These are phyloP conservation scores for Panaeolus papilionaceus DNA, from an alignment of 768 basidiomycete genomes.

Conservation along the genomic window DNA sequence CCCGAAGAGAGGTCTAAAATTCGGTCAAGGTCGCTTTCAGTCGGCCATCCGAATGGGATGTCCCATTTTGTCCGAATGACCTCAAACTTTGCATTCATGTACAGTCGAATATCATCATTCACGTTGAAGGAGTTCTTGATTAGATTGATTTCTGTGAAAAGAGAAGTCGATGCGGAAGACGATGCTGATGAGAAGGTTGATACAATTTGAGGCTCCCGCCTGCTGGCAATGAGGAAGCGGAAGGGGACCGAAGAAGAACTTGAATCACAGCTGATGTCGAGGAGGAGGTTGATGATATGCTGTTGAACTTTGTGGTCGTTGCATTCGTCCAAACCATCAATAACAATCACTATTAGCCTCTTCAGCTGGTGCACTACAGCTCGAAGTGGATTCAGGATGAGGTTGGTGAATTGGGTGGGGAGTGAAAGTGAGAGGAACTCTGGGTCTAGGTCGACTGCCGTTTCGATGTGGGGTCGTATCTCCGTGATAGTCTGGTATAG, in stretches of 20 bases:
- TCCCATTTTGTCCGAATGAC: background rate
- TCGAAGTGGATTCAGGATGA: conserved; percentile 22
- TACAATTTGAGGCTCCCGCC: conserved; percentile 19
- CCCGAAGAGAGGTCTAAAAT: conserved; percentile 17
- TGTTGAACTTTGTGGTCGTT: conserved; percentile 17
- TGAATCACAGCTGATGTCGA: conserved; percentile 1
- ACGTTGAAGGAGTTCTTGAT: background rate
- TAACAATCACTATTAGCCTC: conserved; percentile 21
- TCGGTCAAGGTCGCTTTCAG: background rate
- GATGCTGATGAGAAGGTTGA: background rate
- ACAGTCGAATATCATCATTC: background rate
- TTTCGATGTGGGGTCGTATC: conserved; percentile 8
- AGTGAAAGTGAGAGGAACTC: conserved; percentile 19
- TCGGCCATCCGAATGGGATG: conserved; percentile 18
- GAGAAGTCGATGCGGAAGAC: background rate
- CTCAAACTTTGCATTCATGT: background rate
- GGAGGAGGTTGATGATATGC: conserved; percentile 21
- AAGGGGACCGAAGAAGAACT: background rate
- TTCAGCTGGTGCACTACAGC: background rate
- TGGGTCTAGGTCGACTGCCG: conserved; percentile 19
- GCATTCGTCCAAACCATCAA: conserved; percentile 34
- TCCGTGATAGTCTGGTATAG: conserved; percentile 17
- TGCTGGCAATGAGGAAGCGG: conserved; percentile 16
- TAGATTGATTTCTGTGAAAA: background rate
- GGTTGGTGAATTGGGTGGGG: conserved; percentile 17